Base-by-base conservation (phyloP, 2,329 filamentous ascomycete genomes). In the Ophiocordyceps polyrhachis-furcata region DNA sequence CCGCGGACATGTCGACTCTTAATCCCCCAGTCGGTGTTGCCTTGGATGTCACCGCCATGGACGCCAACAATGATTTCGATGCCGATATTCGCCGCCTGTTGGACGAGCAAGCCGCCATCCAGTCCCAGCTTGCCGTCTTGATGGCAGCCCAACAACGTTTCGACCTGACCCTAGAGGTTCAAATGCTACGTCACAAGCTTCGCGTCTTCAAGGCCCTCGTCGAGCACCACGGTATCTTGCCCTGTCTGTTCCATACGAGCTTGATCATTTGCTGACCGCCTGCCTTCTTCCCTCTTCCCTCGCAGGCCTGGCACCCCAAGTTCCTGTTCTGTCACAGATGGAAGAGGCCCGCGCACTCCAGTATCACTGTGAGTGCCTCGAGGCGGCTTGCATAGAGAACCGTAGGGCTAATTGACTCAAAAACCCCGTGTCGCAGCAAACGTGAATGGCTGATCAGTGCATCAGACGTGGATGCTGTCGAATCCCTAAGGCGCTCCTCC, bases 321-420 rank as follows among this genome's bases (percentile, higher is more conserved):
- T 69, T 42, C 65, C 67, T 21, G 59, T 64, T 49, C 57, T 74
- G 45, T 76, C 70, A 44, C 69, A 74, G 49, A 63, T 67, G 21
- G 73, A 76, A 56, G 73, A 76, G 55, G 73, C 73, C 23, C 65
- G 73, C 46, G 63, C 65, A 35, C 58, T 76, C 44, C 73, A 76
- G 55, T 73, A 76, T 52, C 68, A 68, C 50, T 75, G 72, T 58
- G 73, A 76, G 58, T 73, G 70, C 55, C 67, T 76, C 45, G 71
- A 76, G 53, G 62, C 62, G 44, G 66, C 65, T 46, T 70, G 71
- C 52, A 55, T 71, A 44, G 56, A 59, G 47, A 54, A 61, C 49
- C 53, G 59, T 62, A 52, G 49, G 57, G 48, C 55, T 51, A 40
- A 45, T 38, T 17, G 20, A 41, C 29, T 19, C n/a, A 41, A 44